A percentile compares a stretch with the other conserved stretches of the same genome.
phyloP scores from a whole-genome alignment of 208 protist species.

The Leishmania arabica region DNA sequence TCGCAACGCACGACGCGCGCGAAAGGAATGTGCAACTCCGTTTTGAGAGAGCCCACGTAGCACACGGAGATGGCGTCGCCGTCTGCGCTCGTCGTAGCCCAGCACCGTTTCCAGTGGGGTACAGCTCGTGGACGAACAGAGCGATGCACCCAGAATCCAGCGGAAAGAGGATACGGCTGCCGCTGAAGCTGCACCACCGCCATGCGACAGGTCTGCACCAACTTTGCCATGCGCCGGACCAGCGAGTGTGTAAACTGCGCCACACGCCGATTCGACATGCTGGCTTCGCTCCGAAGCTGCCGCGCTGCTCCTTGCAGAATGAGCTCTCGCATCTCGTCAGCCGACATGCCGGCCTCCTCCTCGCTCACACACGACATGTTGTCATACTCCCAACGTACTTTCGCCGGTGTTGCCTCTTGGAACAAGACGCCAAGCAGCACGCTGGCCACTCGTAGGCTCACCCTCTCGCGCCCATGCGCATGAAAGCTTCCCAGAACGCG shows the following conservation, averaged over 20 bases:
- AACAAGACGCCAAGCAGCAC: slow-evolving; percentile 17
- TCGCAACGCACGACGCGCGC: slow-evolving; percentile 24
- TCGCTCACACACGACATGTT: not conserved
- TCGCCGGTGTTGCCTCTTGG: not conserved
- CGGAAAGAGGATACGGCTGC: slow-evolving; percentile 18
- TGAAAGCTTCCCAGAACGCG: slow-evolving; percentile 20
- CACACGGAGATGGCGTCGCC: slow-evolving; percentile 29
- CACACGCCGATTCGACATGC: not conserved
- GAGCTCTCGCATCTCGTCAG: slow-evolving; percentile 17
- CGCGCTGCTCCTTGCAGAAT: slow-evolving; percentile 3
- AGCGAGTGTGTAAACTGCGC: not conserved
- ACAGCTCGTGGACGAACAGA: slow-evolving; percentile 49
- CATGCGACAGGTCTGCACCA: slow-evolving; percentile 17
- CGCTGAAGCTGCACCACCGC: slow-evolving; percentile 23
- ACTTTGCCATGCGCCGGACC: slow-evolving; percentile 17
- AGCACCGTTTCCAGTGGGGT: slow-evolving; percentile 55
- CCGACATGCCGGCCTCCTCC: slow-evolving; percentile 1
- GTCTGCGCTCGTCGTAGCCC: slow-evolving; percentile 32
- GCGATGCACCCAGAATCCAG: slow-evolving; percentile 66
- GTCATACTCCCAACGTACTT: not conserved
- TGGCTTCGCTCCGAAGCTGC: not conserved
- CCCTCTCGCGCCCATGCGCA: not conserved
- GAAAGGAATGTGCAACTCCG: slow-evolving; percentile 29
- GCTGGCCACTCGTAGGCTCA: slow-evolving; percentile 1
- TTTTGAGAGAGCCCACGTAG: slow-evolving; percentile 23